Percentiles rank a stretch among this genome's conserved stretches.
phyloP scores from a whole-genome alignment of 352 stramenopile species.

The Phytophthora aleatoria region DNA sequence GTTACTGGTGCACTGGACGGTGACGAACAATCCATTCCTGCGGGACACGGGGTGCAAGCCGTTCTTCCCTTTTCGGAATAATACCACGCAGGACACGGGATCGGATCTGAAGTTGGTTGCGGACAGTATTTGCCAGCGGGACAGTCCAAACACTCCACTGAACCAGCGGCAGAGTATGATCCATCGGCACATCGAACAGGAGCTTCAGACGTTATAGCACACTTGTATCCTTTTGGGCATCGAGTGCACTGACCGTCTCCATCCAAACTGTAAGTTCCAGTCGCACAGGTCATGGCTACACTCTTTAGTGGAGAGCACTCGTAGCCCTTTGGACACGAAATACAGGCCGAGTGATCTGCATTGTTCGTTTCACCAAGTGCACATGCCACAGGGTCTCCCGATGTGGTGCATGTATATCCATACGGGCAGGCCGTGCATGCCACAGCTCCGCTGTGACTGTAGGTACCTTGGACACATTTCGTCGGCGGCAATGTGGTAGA shows the following conservation, averaged over 20 bases:
- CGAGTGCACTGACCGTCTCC: constrained; percentile 45
- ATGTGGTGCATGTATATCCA: constrained; percentile 45
- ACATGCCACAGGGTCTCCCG: constrained; percentile 39
- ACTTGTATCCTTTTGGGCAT: constrained; percentile 60
- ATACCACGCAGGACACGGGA: constrained; percentile 45
- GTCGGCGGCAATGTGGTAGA: constrained; percentile 31
- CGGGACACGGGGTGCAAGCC: constrained; percentile 45
- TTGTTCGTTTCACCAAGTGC: constrained; percentile 47
- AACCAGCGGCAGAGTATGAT: constrained; percentile 34
- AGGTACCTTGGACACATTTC: constrained; percentile 42
- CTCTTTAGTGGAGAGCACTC: constrained; percentile 39
- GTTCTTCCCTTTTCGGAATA: constrained; percentile 49
- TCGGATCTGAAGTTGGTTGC: constrained; percentile 43
- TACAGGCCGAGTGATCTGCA: constrained; percentile 46
- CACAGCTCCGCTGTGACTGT: constrained; percentile 43
- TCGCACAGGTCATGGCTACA: constrained; percentile 22
- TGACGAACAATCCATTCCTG: constrained; percentile 58
- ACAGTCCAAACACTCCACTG: constrained; percentile 48
- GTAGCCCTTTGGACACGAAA: constrained; percentile 50
- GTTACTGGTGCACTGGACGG: constrained; percentile 32
- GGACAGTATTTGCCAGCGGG: constrained; percentile 50
- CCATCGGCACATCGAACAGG: constrained; percentile 43
- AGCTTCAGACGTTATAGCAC: constrained; percentile 34
- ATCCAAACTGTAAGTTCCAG: constrained; percentile 49
- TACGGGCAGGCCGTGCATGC: constrained; percentile 51